Percentiles rank a stretch among this genome's conserved stretches.
Conservation (phyloP, 2,329 filamentous ascomycete species). For the Talaromyces sp. region DNA sequence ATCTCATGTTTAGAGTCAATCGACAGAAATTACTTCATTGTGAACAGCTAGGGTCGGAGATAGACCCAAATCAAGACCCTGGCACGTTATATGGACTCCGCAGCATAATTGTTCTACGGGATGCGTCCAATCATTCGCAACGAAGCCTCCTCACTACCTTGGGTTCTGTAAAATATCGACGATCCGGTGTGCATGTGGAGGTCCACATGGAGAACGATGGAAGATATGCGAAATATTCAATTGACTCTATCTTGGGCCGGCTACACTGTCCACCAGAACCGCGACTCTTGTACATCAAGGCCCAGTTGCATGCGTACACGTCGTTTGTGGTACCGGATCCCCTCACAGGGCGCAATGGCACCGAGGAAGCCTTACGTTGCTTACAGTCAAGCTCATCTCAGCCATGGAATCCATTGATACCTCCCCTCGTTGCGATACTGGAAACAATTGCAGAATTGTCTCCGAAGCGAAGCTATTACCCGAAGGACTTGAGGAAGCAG, state of each 20-base stretch:
- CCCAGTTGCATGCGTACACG: slow-evolving; percentile 59
- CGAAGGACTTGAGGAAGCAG: slow-evolving; percentile 38
- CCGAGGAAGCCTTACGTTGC: slow-evolving; percentile 56
- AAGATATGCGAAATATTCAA: slow-evolving; percentile 49
- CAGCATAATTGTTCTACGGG: slow-evolving; percentile 57
- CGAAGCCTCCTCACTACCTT: slow-evolving; percentile 56
- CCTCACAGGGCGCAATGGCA: slow-evolving; percentile 58
- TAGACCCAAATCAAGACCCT: slow-evolving; percentile 58
- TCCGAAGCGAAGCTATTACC: slow-evolving; percentile 46
- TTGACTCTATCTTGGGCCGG: slow-evolving; percentile 55
- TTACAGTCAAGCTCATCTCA: slow-evolving; percentile 52
- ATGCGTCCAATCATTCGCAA: slow-evolving; percentile 37
- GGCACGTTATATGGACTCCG: slow-evolving; percentile 60
- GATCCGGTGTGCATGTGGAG: slow-evolving; percentile 42
- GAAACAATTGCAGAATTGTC: slow-evolving; percentile 33
- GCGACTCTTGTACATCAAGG: slow-evolving; percentile 54
- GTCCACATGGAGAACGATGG: slow-evolving; percentile 38
- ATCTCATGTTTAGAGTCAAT: slow-evolving; percentile 56
- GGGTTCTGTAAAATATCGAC: slow-evolving; percentile 34
- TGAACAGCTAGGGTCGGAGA: slow-evolving; percentile 48
- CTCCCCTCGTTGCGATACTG: slow-evolving; percentile 19
- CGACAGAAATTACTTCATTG: slow-evolving; percentile 43
- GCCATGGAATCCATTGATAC: slow-evolving; percentile 45
- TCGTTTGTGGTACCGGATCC: slow-evolving; percentile 57
- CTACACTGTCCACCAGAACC: slow-evolving; percentile 59